phyloP scores from a whole-genome alignment of 441 rosid species.

The Pelargonium citronellum region DNA sequence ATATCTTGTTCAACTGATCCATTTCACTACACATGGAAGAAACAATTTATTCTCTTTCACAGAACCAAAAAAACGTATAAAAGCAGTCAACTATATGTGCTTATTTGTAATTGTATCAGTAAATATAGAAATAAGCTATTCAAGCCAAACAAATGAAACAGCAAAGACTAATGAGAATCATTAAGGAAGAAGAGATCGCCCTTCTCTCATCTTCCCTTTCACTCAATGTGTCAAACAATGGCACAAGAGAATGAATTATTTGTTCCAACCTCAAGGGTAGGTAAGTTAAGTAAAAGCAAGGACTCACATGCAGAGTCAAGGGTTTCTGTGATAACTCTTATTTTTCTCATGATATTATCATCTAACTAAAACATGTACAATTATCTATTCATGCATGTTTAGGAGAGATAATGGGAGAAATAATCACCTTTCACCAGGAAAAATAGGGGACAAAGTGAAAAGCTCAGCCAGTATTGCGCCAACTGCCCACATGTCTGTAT shows the following conservation, averaged over 20 bases:
- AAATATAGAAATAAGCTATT: not conserved
- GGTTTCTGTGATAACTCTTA: not conserved
- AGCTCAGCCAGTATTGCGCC: conserved; percentile 74
- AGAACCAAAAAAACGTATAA: not conserved
- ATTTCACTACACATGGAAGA: conserved; percentile 42
- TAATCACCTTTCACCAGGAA: conserved; percentile 69
- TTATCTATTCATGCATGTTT: not conserved
- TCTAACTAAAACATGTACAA: conserved; percentile 2
- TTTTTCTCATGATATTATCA: not conserved
- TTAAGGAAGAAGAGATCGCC: not conserved
- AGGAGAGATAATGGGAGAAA: not conserved
- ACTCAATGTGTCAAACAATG: not conserved
- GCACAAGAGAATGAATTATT: not conserved
- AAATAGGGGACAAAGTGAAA: conserved; percentile 54
- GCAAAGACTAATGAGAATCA: not conserved
- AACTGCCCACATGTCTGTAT: conserved; percentile 75
- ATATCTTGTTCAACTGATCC: conserved; percentile 66
- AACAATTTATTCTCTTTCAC: conserved; percentile 12
- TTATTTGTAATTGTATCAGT: not conserved
- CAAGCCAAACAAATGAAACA: not conserved
- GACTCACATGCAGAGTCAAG: not conserved
- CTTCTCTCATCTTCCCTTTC: not conserved
- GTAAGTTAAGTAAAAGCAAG: not conserved
- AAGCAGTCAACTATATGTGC: not conserved
- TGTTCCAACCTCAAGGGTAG: not conserved